A percentile compares a stretch with the other conserved stretches of the same genome.
These are phyloP conservation scores for Dictyostelium gargantuum DNA, from an alignment of 208 protist species.

Conservation along the genomic window DNA sequence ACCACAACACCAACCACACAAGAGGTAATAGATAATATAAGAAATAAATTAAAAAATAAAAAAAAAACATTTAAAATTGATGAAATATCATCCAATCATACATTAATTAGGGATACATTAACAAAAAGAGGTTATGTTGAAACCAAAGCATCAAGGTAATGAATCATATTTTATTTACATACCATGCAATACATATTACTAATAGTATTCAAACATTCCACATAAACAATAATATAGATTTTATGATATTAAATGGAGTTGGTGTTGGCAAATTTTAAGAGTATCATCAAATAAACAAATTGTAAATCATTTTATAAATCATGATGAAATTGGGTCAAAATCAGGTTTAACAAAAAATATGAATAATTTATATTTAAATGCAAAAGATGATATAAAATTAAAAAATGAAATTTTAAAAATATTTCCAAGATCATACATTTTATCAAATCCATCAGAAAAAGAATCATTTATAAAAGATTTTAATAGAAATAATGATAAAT, in stretches of 20 bases:
- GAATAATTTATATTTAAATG: not conserved
- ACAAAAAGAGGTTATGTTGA: not conserved
- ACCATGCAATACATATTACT: not conserved
- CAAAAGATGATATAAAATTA: not conserved
- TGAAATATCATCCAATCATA: conserved; percentile 8
- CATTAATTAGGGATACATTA: not conserved
- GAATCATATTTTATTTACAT: not conserved
- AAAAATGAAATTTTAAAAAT: not conserved
- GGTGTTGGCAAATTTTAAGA: conserved; percentile 5
- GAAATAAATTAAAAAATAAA: not conserved
- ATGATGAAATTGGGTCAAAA: conserved; percentile 59
- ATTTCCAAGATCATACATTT: conserved; percentile 28
- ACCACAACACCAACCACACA: not conserved
- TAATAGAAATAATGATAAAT: conserved; percentile 20
- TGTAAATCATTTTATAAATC: conserved; percentile 68
- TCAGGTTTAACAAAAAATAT: conserved; percentile 21
- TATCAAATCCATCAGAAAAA: not conserved
- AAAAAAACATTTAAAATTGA: conserved; percentile 15
- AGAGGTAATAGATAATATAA: too few relatives aligned
- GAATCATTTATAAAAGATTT: conserved; percentile 29
- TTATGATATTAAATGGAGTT: conserved; percentile 46
- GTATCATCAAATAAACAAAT: not conserved
- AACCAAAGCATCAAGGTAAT: not conserved
- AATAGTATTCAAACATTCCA: too few relatives aligned
- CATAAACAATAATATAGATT: too few relatives aligned